Evolutionary conservation across 2,329 filamentous ascomycete species (phyloP), one percentile per base, ranked within the genome.

Genomic region (Colletotrichum theobromicola): DNA sequence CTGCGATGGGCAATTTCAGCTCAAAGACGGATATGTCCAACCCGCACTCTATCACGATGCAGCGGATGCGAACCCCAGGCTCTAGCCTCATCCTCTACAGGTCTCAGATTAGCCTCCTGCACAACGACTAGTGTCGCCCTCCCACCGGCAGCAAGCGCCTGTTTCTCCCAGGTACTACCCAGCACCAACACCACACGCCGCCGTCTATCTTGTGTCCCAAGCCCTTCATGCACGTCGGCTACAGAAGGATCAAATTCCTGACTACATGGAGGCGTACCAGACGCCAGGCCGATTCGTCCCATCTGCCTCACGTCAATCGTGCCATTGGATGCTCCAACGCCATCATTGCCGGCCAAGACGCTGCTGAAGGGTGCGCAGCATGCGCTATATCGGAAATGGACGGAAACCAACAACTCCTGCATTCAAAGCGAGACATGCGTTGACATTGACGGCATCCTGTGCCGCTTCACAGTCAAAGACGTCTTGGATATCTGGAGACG

Each of bases 1-100:
- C 37, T 42, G 46, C 53, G 35, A 76, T 76, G 74, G 71, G 74
- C 62, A 71, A 76, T 71, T 71, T 32, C n/a, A 34, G 26, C 28
- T 35, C 50, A 60, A 34, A 60, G 42, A 15, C 30, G 32, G 60
- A 37, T 35, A 60, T n/a, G 50, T 32, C n/a, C 50, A 34, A n/a
- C 42, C 15, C 37, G n/a, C 42, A 50, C 42, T 32, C 37, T 46
- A 13, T 5, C 62, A 42, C 68, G 24, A 53, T 55, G 50, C 62
- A 46, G 16, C 53, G 50, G 30, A 18, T 28, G 50, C 55, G 34
- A 53, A 5, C 42, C 21, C 28, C 67, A 30, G 32, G 21, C 57
- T 67, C 46, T 73, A 60, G 71, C 60, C 35, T 74, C 68, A 18
- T 26, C 28, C 34, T 73, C 61, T 72, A 57, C 72, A 67, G 30